A percentile compares a stretch with the other conserved stretches of the same genome.
Conservation (phyloP, 768 basidiomycete species). For the Kondoa subrosea region DNA sequence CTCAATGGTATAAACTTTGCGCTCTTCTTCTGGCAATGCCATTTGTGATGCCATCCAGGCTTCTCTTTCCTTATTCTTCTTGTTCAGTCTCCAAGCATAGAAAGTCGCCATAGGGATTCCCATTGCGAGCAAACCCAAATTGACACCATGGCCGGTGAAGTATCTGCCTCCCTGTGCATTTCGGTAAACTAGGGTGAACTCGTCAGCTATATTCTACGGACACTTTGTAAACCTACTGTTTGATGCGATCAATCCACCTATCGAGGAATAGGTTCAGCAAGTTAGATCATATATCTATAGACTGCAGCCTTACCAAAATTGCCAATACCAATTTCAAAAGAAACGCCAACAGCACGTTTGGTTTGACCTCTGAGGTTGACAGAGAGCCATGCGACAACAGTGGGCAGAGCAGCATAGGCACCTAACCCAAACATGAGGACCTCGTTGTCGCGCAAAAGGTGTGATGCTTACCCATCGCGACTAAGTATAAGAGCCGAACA, state of each 20-base stretch:
- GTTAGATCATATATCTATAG: too few relatives aligned
- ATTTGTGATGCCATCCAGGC: conserved; percentile 12
- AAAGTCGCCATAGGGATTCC: conserved; percentile 18
- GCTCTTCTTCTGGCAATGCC: conserved; percentile 20
- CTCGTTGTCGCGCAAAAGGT: conserved; percentile 13
- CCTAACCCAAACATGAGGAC: conserved; percentile 25
- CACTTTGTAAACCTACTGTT: too few relatives aligned
- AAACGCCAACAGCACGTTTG: conserved; percentile 23
- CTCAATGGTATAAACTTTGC: conserved; percentile 19
- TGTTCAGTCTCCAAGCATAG: conserved; percentile 21
- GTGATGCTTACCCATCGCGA: not conserved
- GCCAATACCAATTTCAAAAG: conserved; percentile 25
- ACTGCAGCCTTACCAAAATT: too few relatives aligned
- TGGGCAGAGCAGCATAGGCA: conserved; percentile 22
- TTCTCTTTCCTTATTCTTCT: conserved; percentile 20
- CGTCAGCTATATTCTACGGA: conserved; percentile 15
- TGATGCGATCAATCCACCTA: too few relatives aligned
- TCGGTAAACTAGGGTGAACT: conserved; percentile 24
- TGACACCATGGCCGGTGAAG: conserved; percentile 21
- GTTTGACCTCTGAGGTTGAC: conserved; percentile 24
- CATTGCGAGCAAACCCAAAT: conserved; percentile 21
- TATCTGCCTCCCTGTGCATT: conserved; percentile 17
- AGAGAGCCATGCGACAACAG: conserved; percentile 23
- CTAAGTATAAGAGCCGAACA: not conserved
- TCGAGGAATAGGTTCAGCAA: too few relatives aligned